Conservation (phyloP, 1,139 yeast genomes). For the Lodderomyces oxycetoniae region DNA sequence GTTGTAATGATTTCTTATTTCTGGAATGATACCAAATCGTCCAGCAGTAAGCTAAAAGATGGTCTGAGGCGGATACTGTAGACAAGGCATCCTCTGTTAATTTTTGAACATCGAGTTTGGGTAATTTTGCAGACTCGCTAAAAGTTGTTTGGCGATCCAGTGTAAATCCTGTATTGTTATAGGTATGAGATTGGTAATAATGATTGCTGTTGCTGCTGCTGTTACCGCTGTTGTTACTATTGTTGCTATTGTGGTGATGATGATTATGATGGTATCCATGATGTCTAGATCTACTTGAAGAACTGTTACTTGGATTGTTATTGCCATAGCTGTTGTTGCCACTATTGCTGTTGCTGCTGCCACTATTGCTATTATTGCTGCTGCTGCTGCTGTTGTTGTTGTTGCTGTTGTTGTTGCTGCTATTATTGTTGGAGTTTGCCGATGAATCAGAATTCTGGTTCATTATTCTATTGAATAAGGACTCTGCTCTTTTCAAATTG, state of each 20-base stretch:
- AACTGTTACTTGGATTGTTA: neutral
- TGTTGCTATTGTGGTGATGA: constrained; percentile 1
- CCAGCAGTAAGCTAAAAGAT: constrained; percentile 47
- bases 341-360: constrained; percentile 1
- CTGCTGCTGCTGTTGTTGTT: constrained; percentile 8
- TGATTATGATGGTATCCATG: constrained; percentile 1
- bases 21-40: constrained; percentile 47
- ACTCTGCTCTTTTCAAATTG: constrained; percentile 47
- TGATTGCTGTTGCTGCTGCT: neutral
- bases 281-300: neutral
- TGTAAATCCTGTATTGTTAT: constrained; percentile 1
- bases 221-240: constrained; percentile 1
- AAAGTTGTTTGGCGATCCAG: constrained; percentile 13
- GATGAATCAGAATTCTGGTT: constrained; percentile 26
- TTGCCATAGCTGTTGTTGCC: constrained; percentile 1
- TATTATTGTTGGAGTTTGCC: too few relatives aligned
- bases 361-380: neutral
- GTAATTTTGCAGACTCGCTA: constrained; percentile 21
- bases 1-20: constrained; percentile 21
- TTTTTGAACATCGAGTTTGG: constrained; percentile 33
- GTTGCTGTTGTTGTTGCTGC: constrained; percentile 6
- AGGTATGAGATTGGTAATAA: neutral
- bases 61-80: constrained; percentile 29
- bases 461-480: constrained; percentile 47
- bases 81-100: constrained; percentile 31